phyloP scores from a whole-genome alignment of 345 rosid genomes.

The Atalantia buxifolia region DNA sequence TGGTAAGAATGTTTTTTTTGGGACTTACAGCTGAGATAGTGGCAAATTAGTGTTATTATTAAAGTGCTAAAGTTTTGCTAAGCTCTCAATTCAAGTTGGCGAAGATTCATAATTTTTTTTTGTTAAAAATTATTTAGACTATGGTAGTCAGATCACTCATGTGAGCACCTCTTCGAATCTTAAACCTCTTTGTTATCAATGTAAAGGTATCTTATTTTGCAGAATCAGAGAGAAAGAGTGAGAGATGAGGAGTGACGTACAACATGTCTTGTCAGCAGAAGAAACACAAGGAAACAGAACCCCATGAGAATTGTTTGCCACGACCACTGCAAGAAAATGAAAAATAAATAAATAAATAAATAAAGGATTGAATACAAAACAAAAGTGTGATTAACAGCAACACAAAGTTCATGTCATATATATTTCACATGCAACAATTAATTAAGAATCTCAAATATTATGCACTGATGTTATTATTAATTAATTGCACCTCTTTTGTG shows the following conservation, averaged over 20 bases:
- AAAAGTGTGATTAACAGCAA: neutral
- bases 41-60: too few relatives aligned
- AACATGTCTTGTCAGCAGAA: constrained; percentile 67
- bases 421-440: neutral
- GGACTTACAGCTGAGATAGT: too few relatives aligned
- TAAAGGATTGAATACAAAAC: neutral
- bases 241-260: constrained; percentile 41
- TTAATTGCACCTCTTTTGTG: constrained; percentile 55
- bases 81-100: too few relatives aligned
- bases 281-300: constrained; percentile 65
- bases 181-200: too few relatives aligned
- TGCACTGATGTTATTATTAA: too few relatives aligned
- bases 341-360: neutral
- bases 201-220: too few relatives aligned
- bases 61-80: too few relatives aligned
- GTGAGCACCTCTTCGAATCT: too few relatives aligned
- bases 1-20: too few relatives aligned
- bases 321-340: constrained; percentile 65
- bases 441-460: neutral
- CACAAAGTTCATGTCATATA: neutral
- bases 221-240: neutral
- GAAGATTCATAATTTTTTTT: too few relatives aligned
- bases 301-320: constrained; percentile 98
- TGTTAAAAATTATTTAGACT: too few relatives aligned
- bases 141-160: too few relatives aligned